Evolutionary conservation across 2,329 filamentous ascomycete species (phyloP), one percentile per base, ranked within the genome.

Genomic region (Alternaria atra): DNA sequence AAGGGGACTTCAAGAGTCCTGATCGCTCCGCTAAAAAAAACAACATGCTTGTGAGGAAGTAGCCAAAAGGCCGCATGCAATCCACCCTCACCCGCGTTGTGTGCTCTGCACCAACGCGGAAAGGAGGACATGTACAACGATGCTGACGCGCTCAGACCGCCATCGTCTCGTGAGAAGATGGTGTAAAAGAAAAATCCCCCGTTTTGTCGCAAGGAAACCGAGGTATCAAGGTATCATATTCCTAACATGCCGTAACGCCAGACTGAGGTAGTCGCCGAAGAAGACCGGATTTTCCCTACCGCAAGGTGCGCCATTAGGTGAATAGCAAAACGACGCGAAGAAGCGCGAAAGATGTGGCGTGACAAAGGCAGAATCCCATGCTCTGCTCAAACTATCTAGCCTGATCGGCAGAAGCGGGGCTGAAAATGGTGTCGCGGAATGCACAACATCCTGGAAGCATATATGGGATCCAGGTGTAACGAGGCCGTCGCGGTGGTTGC

Each of bases 171-270:
- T 52, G 13, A 30, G 29, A 25, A 55, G 25, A 55, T 35, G 54
- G 27, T 50, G 32, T 30, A 43, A 44, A 44, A 47, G 25, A n/a
- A 30, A 51, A 52, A 29, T 6, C 27, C 6, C 6, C 55, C 47
- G 39, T 60, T 60, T 56, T 47, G 20, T 42, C 53, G 29, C 34
- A 52, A 52, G 58, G 50, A 58, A 61, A 58, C 46, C 50, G 42
- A 64, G 58, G 61, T 61, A 64, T 64, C 61, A 61, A 64, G 58
- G 61, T 61, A 64, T 64, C 61, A 61, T 64, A 57, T 64, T 58
- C 51, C 44, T 56, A 37, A 58, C 39, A 58, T 64, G 58, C 61
- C 54, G 34, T 35, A 64, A 64, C 61, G 61, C 61, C 61, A 42
- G 51, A 55, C 46, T 53, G 51, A 54, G 55, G 48, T 55, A 48